Percentiles rank a stretch among this genome's conserved stretches.
Conservation (phyloP, 441 rosid species). For the Pelargonium fulgidum region DNA sequence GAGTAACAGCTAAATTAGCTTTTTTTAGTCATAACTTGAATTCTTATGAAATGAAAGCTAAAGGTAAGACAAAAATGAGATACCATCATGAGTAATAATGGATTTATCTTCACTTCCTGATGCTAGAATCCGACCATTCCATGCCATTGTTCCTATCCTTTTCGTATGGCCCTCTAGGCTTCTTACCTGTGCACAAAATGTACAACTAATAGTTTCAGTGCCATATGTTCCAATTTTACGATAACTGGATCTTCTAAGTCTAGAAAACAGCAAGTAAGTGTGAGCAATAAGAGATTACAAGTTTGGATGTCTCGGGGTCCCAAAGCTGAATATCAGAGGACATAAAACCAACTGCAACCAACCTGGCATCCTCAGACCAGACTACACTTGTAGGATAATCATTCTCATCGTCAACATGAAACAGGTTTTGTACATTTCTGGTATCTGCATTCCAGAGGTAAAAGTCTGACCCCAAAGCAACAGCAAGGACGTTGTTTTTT, state of each 20-base stretch:
- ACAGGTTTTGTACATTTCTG: slow-evolving; percentile 17
- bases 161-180: slow-evolving; percentile 33
- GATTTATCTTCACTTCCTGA: slow-evolving; percentile 44
- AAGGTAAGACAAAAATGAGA: neutral
- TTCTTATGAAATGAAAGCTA: neutral
- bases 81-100: slow-evolving; percentile 45
- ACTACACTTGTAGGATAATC: slow-evolving; percentile 37
- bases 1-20: neutral
- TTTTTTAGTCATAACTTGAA: neutral
- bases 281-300: slow-evolving; percentile 23
- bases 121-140: slow-evolving; percentile 40
- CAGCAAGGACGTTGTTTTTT: slow-evolving; percentile 37
- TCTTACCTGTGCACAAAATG: slow-evolving; percentile 25
- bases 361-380: slow-evolving; percentile 39
- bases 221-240: neutral
- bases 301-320: slow-evolving; percentile 44
- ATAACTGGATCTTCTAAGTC: neutral
- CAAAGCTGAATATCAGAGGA: slow-evolving; percentile 36
- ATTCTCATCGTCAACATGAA: slow-evolving; percentile 18
- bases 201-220: neutral
- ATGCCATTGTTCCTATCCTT: slow-evolving; percentile 34
- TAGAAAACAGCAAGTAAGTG: neutral
- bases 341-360: slow-evolving; percentile 37
- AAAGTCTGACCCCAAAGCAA: slow-evolving; percentile 31
- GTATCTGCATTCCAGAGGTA: slow-evolving; percentile 39